phyloP scores from a whole-genome alignment of 1,139 yeast species.

The Geotrichum carabidarum region DNA sequence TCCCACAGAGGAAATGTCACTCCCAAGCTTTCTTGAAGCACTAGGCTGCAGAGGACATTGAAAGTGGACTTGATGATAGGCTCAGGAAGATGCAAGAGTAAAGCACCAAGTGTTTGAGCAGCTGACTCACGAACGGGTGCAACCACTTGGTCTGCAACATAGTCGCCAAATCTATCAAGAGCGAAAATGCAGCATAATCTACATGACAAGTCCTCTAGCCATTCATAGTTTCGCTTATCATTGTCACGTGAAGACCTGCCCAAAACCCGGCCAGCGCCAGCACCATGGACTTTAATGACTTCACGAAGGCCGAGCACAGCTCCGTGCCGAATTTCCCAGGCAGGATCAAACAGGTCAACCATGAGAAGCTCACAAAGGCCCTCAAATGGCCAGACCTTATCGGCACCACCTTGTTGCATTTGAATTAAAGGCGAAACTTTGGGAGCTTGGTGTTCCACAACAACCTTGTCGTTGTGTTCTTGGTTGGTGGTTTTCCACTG shows the following conservation, averaged over 20 bases:
- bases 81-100: conserved; percentile 64
- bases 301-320: conserved; percentile 91
- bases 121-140: conserved; percentile 98
- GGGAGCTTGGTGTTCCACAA: conserved; percentile 71
- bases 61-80: conserved; percentile 56
- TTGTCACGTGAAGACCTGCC: conserved; percentile 61
- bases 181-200: conserved; percentile 83
- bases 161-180: conserved; percentile 93
- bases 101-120: conserved; percentile 90
- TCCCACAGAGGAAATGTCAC: conserved; percentile 64
- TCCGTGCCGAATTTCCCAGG: conserved; percentile 96
- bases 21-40: conserved; percentile 57
- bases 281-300: conserved; percentile 75
- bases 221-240: conserved; percentile 55
- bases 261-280: conserved; percentile 76
- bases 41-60: conserved; percentile 59
- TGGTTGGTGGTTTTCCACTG: conserved; percentile 62
- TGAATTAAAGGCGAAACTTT: conserved; percentile 67
- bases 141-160: conserved; percentile 93
- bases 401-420: conserved; percentile 73
- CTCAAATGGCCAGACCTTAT: conserved; percentile 90
- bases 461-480: conserved; percentile 73
- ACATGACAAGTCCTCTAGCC: conserved; percentile 84
- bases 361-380: conserved; percentile 87
- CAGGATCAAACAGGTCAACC: conserved; percentile 74